phyloP scores from a whole-genome alignment of 177 flowering plant species.

The Vitis hybrid region DNA sequence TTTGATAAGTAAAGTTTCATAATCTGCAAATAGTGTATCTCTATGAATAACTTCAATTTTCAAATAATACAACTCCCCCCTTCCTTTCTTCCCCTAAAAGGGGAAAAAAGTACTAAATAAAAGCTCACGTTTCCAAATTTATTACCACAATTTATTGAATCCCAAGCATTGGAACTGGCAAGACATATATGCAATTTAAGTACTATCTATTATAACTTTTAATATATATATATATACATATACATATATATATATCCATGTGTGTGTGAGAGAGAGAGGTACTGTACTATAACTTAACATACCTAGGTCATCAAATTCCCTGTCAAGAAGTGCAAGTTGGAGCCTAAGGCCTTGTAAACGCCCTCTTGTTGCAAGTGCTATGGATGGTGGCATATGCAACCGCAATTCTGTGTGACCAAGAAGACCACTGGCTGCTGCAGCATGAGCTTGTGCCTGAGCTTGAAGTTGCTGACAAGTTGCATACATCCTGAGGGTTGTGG shows the following conservation, averaged over 20 bases:
- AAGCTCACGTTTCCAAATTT: too few relatives aligned
- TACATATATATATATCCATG: too few relatives aligned
- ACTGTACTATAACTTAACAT: slow-evolving; percentile 1
- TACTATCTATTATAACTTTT: too few relatives aligned
- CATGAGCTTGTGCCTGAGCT: slow-evolving; percentile 95
- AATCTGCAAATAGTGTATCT: slow-evolving; percentile 51
- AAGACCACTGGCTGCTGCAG: slow-evolving; percentile 80
- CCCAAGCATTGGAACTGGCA: too few relatives aligned
- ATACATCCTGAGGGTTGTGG: slow-evolving; percentile 90
- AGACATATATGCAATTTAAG: too few relatives aligned
- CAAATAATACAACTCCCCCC: too few relatives aligned
- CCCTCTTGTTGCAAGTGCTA: slow-evolving; percentile 91
- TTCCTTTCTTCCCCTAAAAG: too few relatives aligned
- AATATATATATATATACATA: too few relatives aligned
- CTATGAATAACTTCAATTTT: too few relatives aligned
- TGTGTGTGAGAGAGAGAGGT: neutral
- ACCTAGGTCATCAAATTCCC: slow-evolving; percentile 99
- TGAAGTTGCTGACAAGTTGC: slow-evolving; percentile 98
- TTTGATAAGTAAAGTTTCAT: slow-evolving; percentile 56
- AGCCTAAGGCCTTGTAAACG: slow-evolving; percentile 87
- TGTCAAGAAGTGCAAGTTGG: slow-evolving; percentile 97
- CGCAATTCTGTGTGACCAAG: slow-evolving; percentile 90
- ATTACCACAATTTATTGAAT: too few relatives aligned
- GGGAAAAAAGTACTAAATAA: too few relatives aligned
- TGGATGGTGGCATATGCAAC: slow-evolving; percentile 91